Evolutionary conservation across 148 eudicot species (phyloP).

Genomic region (Fagopyrum esculentum): DNA sequence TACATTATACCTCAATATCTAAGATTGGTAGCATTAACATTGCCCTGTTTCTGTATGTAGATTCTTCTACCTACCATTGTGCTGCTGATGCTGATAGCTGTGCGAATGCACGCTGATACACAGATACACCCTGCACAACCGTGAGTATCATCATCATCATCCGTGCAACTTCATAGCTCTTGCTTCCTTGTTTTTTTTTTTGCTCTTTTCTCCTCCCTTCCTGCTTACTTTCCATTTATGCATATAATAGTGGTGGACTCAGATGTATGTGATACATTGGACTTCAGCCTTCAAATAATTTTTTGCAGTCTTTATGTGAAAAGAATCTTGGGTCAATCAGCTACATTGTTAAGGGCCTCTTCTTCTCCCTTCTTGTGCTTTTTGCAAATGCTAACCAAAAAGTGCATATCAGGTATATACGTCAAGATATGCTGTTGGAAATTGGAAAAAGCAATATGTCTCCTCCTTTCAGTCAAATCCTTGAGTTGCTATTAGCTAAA

Average conservation of each 20-base stretch:
- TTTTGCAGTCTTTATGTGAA: not conserved
- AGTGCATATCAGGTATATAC: conserved; percentile 38
- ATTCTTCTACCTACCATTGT: conserved; percentile 82
- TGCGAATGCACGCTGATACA: conserved; percentile 80
- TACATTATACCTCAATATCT: not conserved
- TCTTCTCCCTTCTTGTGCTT: not conserved
- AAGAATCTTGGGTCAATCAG: not conserved
- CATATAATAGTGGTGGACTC: not conserved
- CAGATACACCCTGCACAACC: conserved; percentile 74
- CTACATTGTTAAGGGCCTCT: not conserved
- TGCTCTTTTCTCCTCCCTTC: not conserved
- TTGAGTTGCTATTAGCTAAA: conserved; percentile 45
- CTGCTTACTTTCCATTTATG: not conserved
- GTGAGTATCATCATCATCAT: conserved; percentile 41
- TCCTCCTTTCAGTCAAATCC: conserved; percentile 55
- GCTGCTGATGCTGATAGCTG: conserved; percentile 93
- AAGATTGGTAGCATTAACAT: not conserved
- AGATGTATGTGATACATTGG: not conserved
- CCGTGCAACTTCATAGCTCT: conserved; percentile 6
- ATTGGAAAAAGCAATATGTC: conserved; percentile 71
- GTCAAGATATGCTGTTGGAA: conserved; percentile 75
- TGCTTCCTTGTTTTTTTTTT: conserved; percentile 5
- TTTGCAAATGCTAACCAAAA: not conserved
- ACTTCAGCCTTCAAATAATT: not conserved
- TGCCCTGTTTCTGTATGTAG: conserved; percentile 32